These are phyloP conservation scores for Ascochyta viciae-villosae DNA, from an alignment of 2,329 filamentous ascomycete genomes.

Conservation along the genomic window DNA sequence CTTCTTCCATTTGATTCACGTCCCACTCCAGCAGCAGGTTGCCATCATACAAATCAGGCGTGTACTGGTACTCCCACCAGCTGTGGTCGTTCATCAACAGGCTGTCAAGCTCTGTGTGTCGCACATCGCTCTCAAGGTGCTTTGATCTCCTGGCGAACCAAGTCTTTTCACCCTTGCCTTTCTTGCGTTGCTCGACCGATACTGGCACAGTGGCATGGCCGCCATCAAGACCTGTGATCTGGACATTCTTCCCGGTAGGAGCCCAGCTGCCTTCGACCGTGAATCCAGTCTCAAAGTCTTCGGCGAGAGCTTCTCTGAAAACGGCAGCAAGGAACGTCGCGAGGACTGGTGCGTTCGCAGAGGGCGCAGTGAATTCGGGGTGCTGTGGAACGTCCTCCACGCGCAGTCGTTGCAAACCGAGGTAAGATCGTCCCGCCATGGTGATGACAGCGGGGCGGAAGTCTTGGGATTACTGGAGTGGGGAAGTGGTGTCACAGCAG, in stretches of 20 bases:
- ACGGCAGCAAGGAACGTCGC: conserved; percentile 25
- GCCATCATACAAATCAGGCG: conserved; percentile 61
- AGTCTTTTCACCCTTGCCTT: conserved; percentile 53
- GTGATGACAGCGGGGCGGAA: conserved; percentile 23
- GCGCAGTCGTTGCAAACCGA: conserved; percentile 11
- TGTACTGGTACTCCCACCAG: conserved; percentile 65
- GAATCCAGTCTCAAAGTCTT: conserved; percentile 26
- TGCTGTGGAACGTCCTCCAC: conserved; percentile 29
- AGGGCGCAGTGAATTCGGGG: conserved; percentile 13
- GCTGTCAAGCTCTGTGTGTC: conserved; percentile 68
- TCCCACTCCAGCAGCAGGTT: conserved; percentile 55
- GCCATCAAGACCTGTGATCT: conserved; percentile 18
- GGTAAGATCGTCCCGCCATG: conserved; percentile 19
- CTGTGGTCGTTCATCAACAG: conserved; percentile 67
- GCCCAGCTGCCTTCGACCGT: conserved; percentile 24
- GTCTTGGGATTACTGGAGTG: conserved; percentile 16
- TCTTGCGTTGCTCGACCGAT: conserved; percentile 28
- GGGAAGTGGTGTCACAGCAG: conserved; percentile 13
- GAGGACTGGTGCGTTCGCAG: conserved; percentile 14
- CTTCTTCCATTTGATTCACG: conserved; percentile 36
- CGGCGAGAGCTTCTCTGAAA: conserved; percentile 25
- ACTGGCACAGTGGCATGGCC: conserved; percentile 11
- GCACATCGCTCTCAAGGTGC: conserved; percentile 58
- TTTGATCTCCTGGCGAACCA: conserved; percentile 67
- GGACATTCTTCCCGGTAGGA: conserved; percentile 15